A percentile compares a stretch with the other conserved stretches of the same genome.
Conservation (phyloP, 257 asterid species). For the Echium plantagineum region DNA sequence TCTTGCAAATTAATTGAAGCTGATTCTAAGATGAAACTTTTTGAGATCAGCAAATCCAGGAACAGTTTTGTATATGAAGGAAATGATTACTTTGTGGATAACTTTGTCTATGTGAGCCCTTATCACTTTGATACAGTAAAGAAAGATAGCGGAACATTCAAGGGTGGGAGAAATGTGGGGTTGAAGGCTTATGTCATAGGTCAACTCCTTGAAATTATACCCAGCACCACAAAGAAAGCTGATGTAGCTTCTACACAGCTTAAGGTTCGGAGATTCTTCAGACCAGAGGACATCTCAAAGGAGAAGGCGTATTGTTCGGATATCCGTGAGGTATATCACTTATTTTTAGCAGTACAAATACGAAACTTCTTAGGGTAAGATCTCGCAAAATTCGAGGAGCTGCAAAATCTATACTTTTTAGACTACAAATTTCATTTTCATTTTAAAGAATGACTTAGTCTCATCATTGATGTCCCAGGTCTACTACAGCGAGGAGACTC, state of each 20-base stretch:
- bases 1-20: constrained; percentile 44
- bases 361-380: background rate
- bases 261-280: constrained; percentile 66
- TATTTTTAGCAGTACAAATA: background rate
- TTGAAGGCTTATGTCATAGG: constrained; percentile 65
- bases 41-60: constrained; percentile 34
- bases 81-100: constrained; percentile 40
- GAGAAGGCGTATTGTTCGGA: constrained; percentile 81
- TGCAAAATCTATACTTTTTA: background rate
- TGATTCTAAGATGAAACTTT: constrained; percentile 29
- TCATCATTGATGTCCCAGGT: constrained; percentile 38
- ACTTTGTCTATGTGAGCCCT: constrained; percentile 67
- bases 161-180: constrained; percentile 89
- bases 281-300: constrained; percentile 71
- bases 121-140: constrained; percentile 44
- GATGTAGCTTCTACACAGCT: constrained; percentile 36
- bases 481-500: constrained; percentile 73
- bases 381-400: background rate
- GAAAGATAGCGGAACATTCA: constrained; percentile 42
- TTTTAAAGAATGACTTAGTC: constrained; percentile 11
- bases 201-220: constrained; percentile 59
- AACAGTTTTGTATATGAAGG: constrained; percentile 49
- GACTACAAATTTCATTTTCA: background rate
- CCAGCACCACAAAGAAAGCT: constrained; percentile 28
- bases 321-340: constrained; percentile 63